Conservation (phyloP, 2,329 filamentous ascomycete species). For the Claviceps monticola region DNA sequence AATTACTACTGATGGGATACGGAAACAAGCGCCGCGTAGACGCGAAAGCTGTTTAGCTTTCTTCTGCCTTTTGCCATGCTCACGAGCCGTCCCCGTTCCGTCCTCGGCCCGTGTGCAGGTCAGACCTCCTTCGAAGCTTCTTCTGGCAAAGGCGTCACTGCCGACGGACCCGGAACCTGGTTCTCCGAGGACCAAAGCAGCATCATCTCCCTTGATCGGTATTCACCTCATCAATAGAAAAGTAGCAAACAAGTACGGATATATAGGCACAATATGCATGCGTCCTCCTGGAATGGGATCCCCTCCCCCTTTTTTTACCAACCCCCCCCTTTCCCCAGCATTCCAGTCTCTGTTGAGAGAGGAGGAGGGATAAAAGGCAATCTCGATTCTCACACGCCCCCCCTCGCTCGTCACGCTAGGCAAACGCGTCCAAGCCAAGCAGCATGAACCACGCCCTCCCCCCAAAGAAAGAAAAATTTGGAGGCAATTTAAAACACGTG, state of each 20-base stretch:
- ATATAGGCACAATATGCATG: no score
- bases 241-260: no score
- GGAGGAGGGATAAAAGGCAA: no score
- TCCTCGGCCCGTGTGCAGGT: neutral
- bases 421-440: neutral
- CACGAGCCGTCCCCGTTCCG: constrained; percentile 2
- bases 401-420: neutral
- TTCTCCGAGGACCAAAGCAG: no score
- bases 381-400: neutral
- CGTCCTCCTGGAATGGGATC: neutral
- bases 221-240: no score
- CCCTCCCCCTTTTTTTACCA: neutral
- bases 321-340: neutral
- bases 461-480: neutral
- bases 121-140: neutral
- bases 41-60: neutral
- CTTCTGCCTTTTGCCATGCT: neutral
- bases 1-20: no score
- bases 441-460: no score
- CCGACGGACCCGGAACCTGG: no score
- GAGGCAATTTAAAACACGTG: neutral
- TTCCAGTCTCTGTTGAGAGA: neutral
- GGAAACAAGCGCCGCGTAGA: neutral
- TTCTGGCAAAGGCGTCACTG: neutral
- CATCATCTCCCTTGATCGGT: no score